phyloP scores from a whole-genome alignment of 1,284 basidiomycete genomes.

The Leccinum fallax region DNA sequence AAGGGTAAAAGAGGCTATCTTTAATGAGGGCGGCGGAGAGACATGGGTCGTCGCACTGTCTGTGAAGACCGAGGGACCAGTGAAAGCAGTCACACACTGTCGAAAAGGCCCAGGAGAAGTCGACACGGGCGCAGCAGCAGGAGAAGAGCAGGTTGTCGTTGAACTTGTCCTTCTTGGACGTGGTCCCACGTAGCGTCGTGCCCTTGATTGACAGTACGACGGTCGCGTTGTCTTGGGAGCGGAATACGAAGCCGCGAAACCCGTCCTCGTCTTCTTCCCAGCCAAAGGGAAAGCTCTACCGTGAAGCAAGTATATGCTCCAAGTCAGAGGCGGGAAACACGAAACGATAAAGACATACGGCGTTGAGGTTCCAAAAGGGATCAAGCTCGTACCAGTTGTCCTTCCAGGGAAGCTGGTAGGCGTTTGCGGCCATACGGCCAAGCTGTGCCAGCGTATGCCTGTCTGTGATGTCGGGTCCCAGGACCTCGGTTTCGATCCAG shows the following conservation, averaged over 20 bases:
- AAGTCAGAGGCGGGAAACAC: constrained; percentile 2
- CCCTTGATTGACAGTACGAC: constrained; percentile 95
- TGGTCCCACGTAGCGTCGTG: constrained; percentile 82
- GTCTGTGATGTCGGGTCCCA: constrained; percentile 77
- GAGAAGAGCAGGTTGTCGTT: constrained; percentile 98
- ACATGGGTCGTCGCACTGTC: constrained; percentile 84
- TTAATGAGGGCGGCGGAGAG: constrained; percentile 83
- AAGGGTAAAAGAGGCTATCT: constrained; percentile 90
- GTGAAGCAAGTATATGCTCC: neutral
- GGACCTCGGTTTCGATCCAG: constrained; percentile 58
- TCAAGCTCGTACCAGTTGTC: constrained; percentile 87
- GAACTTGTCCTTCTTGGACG: constrained; percentile 90
- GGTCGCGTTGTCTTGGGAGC: constrained; percentile 78
- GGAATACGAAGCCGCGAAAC: constrained; percentile 90
- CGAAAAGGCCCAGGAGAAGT: constrained; percentile 80
- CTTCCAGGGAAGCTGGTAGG: constrained; percentile 73
- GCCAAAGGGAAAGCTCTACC: constrained; percentile 85
- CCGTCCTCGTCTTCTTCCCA: constrained; percentile 85
- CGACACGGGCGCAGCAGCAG: constrained; percentile 95
- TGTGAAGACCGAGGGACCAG: constrained; percentile 47
- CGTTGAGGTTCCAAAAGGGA: constrained; percentile 62
- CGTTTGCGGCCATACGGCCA: constrained; percentile 90
- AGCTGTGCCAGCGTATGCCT: constrained; percentile 82
- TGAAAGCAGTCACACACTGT: constrained; percentile 92
- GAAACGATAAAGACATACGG: constrained; percentile 46